A percentile compares a stretch with the other conserved stretches of the same genome.
Conservation (phyloP, 1,284 basidiomycete genomes). For the Fomitopsis schrenkii region DNA sequence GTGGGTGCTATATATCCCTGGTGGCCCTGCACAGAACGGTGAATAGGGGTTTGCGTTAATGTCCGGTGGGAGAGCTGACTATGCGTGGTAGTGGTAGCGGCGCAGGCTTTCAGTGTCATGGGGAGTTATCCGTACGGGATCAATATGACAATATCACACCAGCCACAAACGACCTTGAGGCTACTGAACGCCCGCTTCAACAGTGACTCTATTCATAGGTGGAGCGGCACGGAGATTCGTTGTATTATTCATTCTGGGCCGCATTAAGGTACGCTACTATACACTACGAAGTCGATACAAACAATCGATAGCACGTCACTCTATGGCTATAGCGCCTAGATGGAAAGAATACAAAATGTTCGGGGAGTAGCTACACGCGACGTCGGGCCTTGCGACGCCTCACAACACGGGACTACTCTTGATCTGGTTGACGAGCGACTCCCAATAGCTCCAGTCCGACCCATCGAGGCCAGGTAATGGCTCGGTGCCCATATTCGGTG, state of each 20-base stretch:
- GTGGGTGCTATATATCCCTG: not conserved
- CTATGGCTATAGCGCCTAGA: not conserved
- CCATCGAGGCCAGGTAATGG: slow-evolving; percentile 49
- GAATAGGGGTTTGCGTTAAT: not conserved
- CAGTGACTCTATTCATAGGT: too few species aligned
- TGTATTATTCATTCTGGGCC: not conserved
- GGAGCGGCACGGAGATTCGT: not conserved
- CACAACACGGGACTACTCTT: slow-evolving; percentile 43
- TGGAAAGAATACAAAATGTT: not conserved
- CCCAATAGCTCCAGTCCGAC: slow-evolving; percentile 79
- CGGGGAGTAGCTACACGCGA: not conserved
- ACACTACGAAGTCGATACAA: not conserved
- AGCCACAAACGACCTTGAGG: not conserved
- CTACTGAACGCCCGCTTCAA: not conserved
- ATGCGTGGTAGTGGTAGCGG: not conserved
- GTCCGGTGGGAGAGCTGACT: not conserved
- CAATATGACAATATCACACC: not conserved
- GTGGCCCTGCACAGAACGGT: not conserved
- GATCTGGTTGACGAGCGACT: slow-evolving; percentile 73
- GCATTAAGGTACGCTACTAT: not conserved
- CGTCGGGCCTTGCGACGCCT: not conserved
- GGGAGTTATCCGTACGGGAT: not conserved
- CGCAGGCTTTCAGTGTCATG: not conserved
- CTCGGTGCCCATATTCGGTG: slow-evolving; percentile 17
- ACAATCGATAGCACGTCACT: not conserved